A percentile compares a stretch with the other conserved stretches of the same genome.
These are phyloP conservation scores for Epichloe glyceriae DNA, from an alignment of 2,329 filamentous ascomycete genomes.

Conservation along the genomic window DNA sequence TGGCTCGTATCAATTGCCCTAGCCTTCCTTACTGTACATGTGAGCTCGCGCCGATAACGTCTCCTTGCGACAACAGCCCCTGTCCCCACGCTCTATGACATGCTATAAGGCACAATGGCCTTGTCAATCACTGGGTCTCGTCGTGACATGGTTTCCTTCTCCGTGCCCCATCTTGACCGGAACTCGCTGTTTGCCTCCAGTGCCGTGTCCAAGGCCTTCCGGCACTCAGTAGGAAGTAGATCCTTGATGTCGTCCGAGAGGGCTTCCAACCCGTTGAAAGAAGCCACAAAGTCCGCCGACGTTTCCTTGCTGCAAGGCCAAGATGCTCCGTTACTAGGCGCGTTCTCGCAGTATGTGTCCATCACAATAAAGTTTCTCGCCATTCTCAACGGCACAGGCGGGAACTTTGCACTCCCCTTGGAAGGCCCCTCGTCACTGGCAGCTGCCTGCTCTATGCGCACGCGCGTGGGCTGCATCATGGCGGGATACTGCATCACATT, in stretches of 20 bases:
- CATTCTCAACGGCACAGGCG: conserved; percentile 34
- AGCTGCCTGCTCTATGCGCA: conserved; percentile 60
- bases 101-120: conserved; percentile 46
- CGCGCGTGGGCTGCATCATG: conserved; percentile 81
- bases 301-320: conserved; percentile 31
- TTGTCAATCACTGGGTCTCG: conserved; percentile 47
- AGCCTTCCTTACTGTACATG: neutral
- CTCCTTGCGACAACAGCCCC: neutral
- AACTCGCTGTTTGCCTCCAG: conserved; percentile 53
- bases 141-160: conserved; percentile 43
- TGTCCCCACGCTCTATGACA: conserved; percentile 13
- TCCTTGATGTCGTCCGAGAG: conserved; percentile 53
- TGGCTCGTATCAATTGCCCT: neutral
- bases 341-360: conserved; percentile 41
- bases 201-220: conserved; percentile 57
- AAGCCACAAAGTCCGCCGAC: conserved; percentile 32
- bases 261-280: conserved; percentile 49
- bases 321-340: conserved; percentile 32
- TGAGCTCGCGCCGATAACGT: neutral
- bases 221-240: conserved; percentile 56
- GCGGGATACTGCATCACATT: conserved; percentile 81
- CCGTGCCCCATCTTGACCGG: conserved; percentile 62
- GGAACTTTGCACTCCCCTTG: conserved; percentile 27
- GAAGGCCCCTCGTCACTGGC: conserved; percentile 21
- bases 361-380: conserved; percentile 43